Conservation (phyloP, 495 filamentous ascomycete species). For the Aspergillus leporis region DNA sequence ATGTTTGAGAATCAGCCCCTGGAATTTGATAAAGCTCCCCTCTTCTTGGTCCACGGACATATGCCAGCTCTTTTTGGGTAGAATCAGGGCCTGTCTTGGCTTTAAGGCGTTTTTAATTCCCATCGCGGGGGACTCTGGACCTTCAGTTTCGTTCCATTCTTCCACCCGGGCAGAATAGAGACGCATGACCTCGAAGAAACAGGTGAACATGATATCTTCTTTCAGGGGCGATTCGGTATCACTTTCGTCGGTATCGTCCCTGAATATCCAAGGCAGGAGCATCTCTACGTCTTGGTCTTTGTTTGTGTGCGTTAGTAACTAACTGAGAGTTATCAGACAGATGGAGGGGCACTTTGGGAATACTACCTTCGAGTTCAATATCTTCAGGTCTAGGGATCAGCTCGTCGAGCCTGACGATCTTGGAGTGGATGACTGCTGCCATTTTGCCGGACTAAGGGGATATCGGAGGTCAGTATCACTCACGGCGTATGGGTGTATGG, state of each 20-base stretch:
- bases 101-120: not conserved
- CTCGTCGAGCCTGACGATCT: not conserved
- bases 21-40: not conserved
- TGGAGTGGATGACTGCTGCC: not conserved
- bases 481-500: too few species aligned
- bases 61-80: slow-evolving; percentile 6
- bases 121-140: not conserved
- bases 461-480: not conserved
- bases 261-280: slow-evolving; percentile 8
- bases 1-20: slow-evolving; percentile 3
- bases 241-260: not conserved
- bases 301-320: not conserved
- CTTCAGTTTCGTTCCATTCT: not conserved
- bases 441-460: not conserved
- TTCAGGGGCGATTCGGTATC: not conserved
- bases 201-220: slow-evolving; percentile 1
- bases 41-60: not conserved
- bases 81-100: not conserved
- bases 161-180: not conserved
- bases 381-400: not conserved
- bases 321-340: not conserved
- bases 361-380: slow-evolving; percentile 1
- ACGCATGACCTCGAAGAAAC: slow-evolving; percentile 2
- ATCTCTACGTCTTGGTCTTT: slow-evolving; percentile 1
- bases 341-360: not conserved